Percentiles rank a stretch among this genome's conserved stretches.
Conservation (phyloP, 2,329 filamentous ascomycete species). For the Plectosphaerella cucumerina region DNA sequence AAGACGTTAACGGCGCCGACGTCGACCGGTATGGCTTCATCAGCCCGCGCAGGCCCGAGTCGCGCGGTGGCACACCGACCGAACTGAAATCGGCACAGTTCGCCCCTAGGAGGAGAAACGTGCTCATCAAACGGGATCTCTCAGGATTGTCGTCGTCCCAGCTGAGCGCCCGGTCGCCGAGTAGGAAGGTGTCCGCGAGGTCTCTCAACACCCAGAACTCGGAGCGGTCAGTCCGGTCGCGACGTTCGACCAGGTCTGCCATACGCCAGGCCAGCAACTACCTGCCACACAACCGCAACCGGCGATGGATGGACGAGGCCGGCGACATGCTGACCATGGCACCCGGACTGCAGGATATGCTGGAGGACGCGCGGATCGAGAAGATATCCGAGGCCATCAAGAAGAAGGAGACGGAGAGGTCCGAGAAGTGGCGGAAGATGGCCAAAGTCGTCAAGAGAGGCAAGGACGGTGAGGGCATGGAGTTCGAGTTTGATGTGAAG, state of each 20-base stretch:
- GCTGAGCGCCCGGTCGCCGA: conserved; percentile 38
- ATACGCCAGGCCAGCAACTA: conserved; percentile 55
- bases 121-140: conserved; percentile 37
- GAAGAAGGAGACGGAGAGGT: conserved; percentile 57
- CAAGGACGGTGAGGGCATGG: conserved; percentile 51
- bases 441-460: conserved; percentile 51
- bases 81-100: conserved; percentile 37
- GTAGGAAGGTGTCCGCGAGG: conserved; percentile 51
- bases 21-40: conserved; percentile 70
- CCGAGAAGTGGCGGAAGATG: conserved; percentile 67
- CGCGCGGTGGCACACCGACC: conserved; percentile 33
- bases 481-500: conserved; percentile 75
- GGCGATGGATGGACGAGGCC: conserved; percentile 59
- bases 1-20: conserved; percentile 55
- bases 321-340: conserved; percentile 62
- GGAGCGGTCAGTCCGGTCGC: conserved; percentile 44
- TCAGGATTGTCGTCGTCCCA: conserved; percentile 26
- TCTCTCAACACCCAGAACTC: conserved; percentile 57
- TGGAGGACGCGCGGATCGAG: conserved; percentile 50
- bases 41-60: conserved; percentile 34
- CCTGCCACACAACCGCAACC: conserved; percentile 57
- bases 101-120: conserved; percentile 42
- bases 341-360: conserved; percentile 51
- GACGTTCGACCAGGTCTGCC: conserved; percentile 49
- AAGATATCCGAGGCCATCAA: conserved; percentile 52